Conservation (phyloP, 768 basidiomycete species). For the Peribolospora baueri region DNA sequence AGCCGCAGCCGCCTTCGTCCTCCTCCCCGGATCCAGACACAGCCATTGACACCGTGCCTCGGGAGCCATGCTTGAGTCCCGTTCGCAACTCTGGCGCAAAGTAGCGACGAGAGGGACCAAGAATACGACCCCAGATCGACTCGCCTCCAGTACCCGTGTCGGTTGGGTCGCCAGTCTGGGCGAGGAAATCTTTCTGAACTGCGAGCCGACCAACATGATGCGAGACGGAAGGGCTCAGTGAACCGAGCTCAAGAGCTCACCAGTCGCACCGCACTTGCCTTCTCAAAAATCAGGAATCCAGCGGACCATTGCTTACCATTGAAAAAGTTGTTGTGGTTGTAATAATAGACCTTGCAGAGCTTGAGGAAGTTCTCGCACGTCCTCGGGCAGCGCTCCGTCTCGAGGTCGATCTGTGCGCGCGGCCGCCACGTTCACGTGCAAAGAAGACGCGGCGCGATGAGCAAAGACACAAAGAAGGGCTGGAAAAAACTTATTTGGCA, state of each 20-base stretch:
- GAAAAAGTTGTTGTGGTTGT: constrained; percentile 92
- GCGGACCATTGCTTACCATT: constrained; percentile 39
- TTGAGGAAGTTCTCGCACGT: constrained; percentile 93
- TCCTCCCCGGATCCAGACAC: constrained; percentile 45
- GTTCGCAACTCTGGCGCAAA: constrained; percentile 49
- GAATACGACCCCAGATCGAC: constrained; percentile 54
- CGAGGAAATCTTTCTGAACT: constrained; percentile 95
- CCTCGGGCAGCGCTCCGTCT: constrained; percentile 68
- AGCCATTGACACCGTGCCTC: constrained; percentile 83
- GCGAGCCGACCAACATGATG: constrained; percentile 1
- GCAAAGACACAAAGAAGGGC: not conserved
- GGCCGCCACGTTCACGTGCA: not conserved
- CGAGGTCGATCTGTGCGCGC: constrained; percentile 48
- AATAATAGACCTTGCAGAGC: constrained; percentile 89
- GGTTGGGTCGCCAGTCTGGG: constrained; percentile 86
- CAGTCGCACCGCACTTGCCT: not conserved
- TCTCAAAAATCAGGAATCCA: not conserved
- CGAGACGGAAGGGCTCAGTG: not conserved
- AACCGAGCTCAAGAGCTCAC: not conserved
- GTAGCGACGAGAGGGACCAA: constrained; percentile 39
- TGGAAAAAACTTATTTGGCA: not conserved
- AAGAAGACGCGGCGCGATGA: not conserved
- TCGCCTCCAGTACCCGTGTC: constrained; percentile 86
- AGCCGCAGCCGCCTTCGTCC: constrained; percentile 50
- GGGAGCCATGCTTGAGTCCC: constrained; percentile 21